These are phyloP conservation scores for Ogataea ramenticola DNA, from an alignment of 805 yeast genomes.

Conservation along the genomic window DNA sequence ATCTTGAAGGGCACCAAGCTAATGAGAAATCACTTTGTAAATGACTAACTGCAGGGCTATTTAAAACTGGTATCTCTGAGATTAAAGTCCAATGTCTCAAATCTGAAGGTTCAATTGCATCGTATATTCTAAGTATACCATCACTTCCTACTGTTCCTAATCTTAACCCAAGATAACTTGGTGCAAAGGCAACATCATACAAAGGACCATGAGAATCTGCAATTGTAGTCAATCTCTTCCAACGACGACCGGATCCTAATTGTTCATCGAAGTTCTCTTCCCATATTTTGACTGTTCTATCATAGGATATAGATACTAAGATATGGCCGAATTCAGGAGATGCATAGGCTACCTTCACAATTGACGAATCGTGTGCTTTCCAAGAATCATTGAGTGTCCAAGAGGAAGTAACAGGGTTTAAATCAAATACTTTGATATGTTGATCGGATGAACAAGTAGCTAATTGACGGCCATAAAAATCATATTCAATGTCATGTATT, in stretches of 20 bases:
- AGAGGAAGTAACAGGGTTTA: constrained; percentile 53
- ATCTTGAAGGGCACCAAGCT: constrained; percentile 87
- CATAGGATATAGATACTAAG: constrained; percentile 83
- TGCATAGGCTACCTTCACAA: constrained; percentile 84
- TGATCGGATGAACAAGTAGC: constrained; percentile 97
- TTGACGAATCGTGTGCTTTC: constrained; percentile 91
- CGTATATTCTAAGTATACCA: constrained; percentile 78
- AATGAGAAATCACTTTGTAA: constrained; percentile 80
- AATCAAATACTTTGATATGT: constrained; percentile 81
- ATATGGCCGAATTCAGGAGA: constrained; percentile 89
- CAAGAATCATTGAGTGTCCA: constrained; percentile 88
- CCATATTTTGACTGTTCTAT: constrained; percentile 84
- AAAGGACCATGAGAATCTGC: constrained; percentile 87
- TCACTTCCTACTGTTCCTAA: constrained; percentile 86
- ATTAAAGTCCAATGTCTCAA: constrained; percentile 74
- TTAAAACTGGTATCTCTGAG: constrained; percentile 60
- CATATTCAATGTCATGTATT: constrained; percentile 84
- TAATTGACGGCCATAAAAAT: constrained; percentile 84
- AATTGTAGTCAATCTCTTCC: constrained; percentile 69
- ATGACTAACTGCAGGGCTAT: constrained; percentile 68
- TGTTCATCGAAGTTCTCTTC: constrained; percentile 80
- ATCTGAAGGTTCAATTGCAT: constrained; percentile 86
- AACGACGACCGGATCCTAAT: constrained; percentile 72
- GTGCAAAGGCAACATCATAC: constrained; percentile 86
- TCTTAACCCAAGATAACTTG: constrained; percentile 72